phyloP scores from a whole-genome alignment of 345 rosid species.

The Corchorus capsularis region DNA sequence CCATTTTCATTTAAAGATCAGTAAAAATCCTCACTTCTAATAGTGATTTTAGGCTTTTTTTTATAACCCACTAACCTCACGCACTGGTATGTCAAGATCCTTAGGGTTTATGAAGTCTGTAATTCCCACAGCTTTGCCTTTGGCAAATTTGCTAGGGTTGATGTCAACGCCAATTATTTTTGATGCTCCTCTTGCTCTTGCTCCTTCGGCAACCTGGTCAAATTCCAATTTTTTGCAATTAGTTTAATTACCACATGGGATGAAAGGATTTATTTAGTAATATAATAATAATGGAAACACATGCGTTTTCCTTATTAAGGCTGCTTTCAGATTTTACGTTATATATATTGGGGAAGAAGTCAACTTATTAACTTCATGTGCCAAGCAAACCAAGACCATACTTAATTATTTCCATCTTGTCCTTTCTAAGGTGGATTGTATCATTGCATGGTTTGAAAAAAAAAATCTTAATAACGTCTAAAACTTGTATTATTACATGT shows the following conservation, averaged over 20 bases:
- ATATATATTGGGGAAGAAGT: neutral
- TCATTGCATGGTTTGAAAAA: neutral
- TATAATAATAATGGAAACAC: no score
- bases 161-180: slow-evolving; percentile 64
- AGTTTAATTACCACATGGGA: neutral
- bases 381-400: neutral
- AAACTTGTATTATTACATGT: neutral
- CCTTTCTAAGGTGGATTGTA: no score
- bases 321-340: neutral
- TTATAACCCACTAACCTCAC: neutral
- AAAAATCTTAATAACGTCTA: neutral
- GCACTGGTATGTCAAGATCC: slow-evolving; percentile 8
- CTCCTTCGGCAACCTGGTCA: slow-evolving; percentile 63
- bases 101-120: slow-evolving; percentile 19
- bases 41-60: neutral
- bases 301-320: neutral
- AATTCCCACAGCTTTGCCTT: slow-evolving; percentile 27
- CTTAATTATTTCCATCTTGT: neutral
- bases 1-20: neutral
- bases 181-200: slow-evolving; percentile 64
- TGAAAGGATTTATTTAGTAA: neutral
- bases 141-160: slow-evolving; percentile 49
- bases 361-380: neutral
- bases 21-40: neutral
- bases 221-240: neutral